Evolutionary conservation across 495 filamentous ascomycete species (phyloP).

Genomic region (Margaritispora aquatica): DNA sequence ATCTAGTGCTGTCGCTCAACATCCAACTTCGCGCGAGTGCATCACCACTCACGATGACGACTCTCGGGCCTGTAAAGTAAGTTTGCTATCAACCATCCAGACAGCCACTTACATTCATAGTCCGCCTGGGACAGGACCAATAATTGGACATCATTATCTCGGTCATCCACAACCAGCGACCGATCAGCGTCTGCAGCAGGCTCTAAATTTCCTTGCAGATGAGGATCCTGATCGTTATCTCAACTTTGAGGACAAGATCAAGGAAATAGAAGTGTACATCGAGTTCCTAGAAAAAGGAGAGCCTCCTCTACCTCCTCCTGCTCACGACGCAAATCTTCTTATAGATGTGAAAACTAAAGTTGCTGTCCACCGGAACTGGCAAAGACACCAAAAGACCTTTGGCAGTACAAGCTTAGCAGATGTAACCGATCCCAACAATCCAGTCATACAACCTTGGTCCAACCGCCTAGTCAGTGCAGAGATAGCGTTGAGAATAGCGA

Average conservation of each 20-base stretch:
- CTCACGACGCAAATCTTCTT: conserved; percentile 9
- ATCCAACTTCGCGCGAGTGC: no score
- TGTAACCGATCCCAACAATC: neutral
- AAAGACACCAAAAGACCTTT: neutral
- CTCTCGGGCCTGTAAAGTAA: no score
- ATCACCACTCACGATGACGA: no score
- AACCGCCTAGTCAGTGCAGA: conserved; percentile 12
- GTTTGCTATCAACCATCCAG: no score
- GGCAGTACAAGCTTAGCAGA: neutral
- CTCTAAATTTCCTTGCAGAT: conserved; percentile 22
- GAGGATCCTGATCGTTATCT: conserved; percentile 18
- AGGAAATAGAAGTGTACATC: conserved; percentile 16
- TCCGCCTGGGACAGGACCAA: no score
- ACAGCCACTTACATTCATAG: no score
- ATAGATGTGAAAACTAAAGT: conserved; percentile 19
- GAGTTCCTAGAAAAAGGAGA: conserved; percentile 5
- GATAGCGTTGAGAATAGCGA: neutral
- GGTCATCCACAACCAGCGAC: conserved; percentile 15
- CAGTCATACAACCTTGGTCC: conserved; percentile 2
- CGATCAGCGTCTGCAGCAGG: conserved; percentile 13
- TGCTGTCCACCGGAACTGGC: conserved; percentile 18
- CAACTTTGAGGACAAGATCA: conserved; percentile 2
- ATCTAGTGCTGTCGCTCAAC: no score
- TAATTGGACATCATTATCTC: neutral
- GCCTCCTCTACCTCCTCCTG: neutral